A percentile compares a stretch with the other conserved stretches of the same genome.
Conservation (phyloP, 352 stramenopile genomes). For the Phytopythium ostracodes region DNA sequence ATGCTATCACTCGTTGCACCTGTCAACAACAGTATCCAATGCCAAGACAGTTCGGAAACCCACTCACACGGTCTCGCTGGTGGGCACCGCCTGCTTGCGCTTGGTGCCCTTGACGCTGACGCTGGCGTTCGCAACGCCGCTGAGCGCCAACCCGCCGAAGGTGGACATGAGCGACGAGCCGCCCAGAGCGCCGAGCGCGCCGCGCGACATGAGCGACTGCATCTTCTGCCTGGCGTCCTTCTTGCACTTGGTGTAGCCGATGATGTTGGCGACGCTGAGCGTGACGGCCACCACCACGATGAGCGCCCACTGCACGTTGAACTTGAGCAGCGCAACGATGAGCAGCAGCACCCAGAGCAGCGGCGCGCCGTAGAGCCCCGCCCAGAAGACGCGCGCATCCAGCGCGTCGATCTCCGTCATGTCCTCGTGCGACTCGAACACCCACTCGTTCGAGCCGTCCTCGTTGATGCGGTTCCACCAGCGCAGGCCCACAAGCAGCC, state of each 20-base stretch:
- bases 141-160: conserved; percentile 63
- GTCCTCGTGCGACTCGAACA: conserved; percentile 94
- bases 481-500: conserved; percentile 91
- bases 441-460: conserved; percentile 93
- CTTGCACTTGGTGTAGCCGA: conserved; percentile 98
- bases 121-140: conserved; percentile 15
- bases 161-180: conserved; percentile 76
- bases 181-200: conserved; percentile 61
- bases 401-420: conserved; percentile 87
- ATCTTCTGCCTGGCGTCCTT: conserved; percentile 87
- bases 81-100: conserved; percentile 10
- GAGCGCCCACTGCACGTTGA: conserved; percentile 94
- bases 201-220: conserved; percentile 75
- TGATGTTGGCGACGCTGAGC: conserved; percentile 94
- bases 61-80: conserved; percentile 40
- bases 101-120: conserved; percentile 13
- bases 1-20: background rate
- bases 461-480: conserved; percentile 98
- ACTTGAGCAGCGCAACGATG: conserved; percentile 91
- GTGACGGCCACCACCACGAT: conserved; percentile 91
- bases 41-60: no score
- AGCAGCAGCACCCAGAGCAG: conserved; percentile 90
- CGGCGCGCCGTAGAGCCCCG: conserved; percentile 93
- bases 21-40: background rate
- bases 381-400: conserved; percentile 95